Percentiles rank a stretch among this genome's conserved stretches.
phyloP scores from a whole-genome alignment of 495 filamentous ascomycete genomes.

The Opeltia flavorubescens region DNA sequence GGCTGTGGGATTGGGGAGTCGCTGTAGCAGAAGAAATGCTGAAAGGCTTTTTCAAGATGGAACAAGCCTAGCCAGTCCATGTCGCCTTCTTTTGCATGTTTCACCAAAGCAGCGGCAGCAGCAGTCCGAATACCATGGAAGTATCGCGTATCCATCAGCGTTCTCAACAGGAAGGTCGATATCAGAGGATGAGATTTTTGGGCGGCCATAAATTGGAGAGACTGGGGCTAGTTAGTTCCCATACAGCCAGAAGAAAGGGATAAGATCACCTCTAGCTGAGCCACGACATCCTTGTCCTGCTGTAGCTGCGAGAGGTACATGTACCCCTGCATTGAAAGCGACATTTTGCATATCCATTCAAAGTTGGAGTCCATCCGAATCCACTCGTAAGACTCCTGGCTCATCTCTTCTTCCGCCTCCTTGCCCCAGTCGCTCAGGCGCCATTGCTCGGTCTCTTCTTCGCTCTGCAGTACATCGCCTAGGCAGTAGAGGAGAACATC shows the following conservation, averaged over 20 bases:
- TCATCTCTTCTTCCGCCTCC: slow-evolving; percentile 79
- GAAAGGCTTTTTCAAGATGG: slow-evolving; percentile 73
- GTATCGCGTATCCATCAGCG: slow-evolving; percentile 81
- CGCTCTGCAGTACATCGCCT: slow-evolving; percentile 74
- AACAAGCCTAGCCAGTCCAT: slow-evolving; percentile 65
- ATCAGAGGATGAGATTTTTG: slow-evolving; percentile 56
- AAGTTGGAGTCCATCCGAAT: slow-evolving; percentile 96
- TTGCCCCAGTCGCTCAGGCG: slow-evolving; percentile 72
- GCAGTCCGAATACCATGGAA: slow-evolving; percentile 82
- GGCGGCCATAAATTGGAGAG: slow-evolving; percentile 44
- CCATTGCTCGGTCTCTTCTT: slow-evolving; percentile 76
- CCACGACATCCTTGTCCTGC: slow-evolving; percentile 91
- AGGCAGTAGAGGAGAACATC: slow-evolving; percentile 84
- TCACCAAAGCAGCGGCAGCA: slow-evolving; percentile 60
- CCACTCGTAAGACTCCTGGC: slow-evolving; percentile 95
- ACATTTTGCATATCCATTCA: slow-evolving; percentile 83
- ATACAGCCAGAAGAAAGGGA: not conserved
- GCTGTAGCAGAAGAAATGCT: slow-evolving; percentile 73
- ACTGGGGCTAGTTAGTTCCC: slow-evolving; percentile 23
- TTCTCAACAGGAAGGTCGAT: slow-evolving; percentile 74
- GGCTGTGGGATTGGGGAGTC: slow-evolving; percentile 56
- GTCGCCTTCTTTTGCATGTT: slow-evolving; percentile 47
- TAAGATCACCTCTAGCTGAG: slow-evolving; percentile 63
- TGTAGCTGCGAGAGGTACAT: slow-evolving; percentile 97
- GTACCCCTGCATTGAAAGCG: slow-evolving; percentile 71